phyloP scores from a whole-genome alignment of 2,329 filamentous ascomycete genomes.

The Mollisiaceae sp. region DNA sequence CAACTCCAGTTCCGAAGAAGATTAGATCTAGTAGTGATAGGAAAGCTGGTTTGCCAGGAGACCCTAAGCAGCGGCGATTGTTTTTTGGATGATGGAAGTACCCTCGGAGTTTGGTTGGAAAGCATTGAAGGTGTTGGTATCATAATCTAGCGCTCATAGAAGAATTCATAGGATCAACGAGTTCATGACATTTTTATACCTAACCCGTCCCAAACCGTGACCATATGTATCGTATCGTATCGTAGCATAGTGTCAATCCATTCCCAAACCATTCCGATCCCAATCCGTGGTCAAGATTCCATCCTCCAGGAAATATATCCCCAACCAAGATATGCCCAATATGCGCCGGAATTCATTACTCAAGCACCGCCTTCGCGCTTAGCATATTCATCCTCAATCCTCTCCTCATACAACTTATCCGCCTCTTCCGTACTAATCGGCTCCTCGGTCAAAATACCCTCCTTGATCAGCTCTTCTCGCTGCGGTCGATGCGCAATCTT shows the following conservation, averaged over 20 bases:
- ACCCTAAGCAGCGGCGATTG: constrained; percentile 30
- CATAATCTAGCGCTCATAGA: constrained; percentile 13
- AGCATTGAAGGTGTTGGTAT: background rate
- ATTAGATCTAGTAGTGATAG: constrained; percentile 21
- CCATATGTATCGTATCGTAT: constrained; percentile 23
- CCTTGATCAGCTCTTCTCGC: constrained; percentile 76
- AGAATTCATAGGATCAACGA: constrained; percentile 13
- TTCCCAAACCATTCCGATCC: background rate
- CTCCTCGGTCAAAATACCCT: constrained; percentile 77
- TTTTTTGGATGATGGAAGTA: constrained; percentile 30
- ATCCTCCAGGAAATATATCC: constrained; percentile 15
- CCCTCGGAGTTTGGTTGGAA: background rate
- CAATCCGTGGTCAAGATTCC: background rate
- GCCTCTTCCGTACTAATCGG: constrained; percentile 56
- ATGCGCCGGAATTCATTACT: constrained; percentile 27
- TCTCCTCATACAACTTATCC: constrained; percentile 57
- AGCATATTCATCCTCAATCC: constrained; percentile 67
- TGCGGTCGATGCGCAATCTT: constrained; percentile 80
- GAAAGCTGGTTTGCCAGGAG: constrained; percentile 18
- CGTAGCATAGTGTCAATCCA: constrained; percentile 10
- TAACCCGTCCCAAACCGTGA: constrained; percentile 15
- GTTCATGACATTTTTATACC: constrained; percentile 14
- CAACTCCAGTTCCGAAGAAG: constrained; percentile 30
- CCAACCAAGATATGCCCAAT: constrained; percentile 2
- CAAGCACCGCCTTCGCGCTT: constrained; percentile 66